phyloP scores from a whole-genome alignment of 257 asterid species.

The Gentiana straminea region DNA sequence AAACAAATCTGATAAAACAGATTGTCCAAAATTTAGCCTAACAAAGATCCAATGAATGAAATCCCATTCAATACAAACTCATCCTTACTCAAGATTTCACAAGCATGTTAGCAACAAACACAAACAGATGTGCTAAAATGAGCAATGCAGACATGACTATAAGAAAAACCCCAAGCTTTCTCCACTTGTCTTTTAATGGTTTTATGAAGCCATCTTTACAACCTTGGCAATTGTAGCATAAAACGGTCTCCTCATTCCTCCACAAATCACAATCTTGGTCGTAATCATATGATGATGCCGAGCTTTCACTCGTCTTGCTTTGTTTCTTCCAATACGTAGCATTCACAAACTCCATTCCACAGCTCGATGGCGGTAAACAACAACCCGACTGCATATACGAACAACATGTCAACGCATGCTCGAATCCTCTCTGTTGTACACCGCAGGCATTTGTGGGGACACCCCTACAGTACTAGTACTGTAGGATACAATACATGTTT shows the following conservation, averaged over 20 bases:
- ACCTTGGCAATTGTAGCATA: conserved; percentile 32
- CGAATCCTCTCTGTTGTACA: too few relatives aligned
- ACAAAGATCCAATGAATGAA: too few relatives aligned
- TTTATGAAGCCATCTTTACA: conserved; percentile 25
- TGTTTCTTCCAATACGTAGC: conserved; percentile 24
- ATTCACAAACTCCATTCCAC: conserved; percentile 30
- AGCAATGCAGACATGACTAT: conserved; percentile 24
- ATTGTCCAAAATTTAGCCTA: too few relatives aligned
- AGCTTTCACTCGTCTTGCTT: neutral
- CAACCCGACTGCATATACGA: conserved; percentile 19
- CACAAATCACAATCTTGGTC: conserved; percentile 25
- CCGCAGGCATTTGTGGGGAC: too few relatives aligned
- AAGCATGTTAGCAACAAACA: conserved; percentile 22
- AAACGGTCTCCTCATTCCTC: conserved; percentile 20
- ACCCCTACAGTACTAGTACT: too few relatives aligned
- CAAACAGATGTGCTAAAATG: conserved; percentile 18
- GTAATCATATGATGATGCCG: neutral
- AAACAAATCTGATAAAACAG: too few relatives aligned
- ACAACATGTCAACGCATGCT: too few relatives aligned
- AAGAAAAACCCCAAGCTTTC: conserved; percentile 21
- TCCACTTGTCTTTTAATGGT: conserved; percentile 28
- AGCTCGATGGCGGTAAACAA: conserved; percentile 27
- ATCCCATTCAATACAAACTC: too few relatives aligned
- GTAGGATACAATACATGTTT: too few relatives aligned
- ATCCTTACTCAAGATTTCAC: conserved; percentile 1